Base-by-base conservation (phyloP, 2,329 filamentous ascomycete genomes). In the Calonectria crousiana region DNA sequence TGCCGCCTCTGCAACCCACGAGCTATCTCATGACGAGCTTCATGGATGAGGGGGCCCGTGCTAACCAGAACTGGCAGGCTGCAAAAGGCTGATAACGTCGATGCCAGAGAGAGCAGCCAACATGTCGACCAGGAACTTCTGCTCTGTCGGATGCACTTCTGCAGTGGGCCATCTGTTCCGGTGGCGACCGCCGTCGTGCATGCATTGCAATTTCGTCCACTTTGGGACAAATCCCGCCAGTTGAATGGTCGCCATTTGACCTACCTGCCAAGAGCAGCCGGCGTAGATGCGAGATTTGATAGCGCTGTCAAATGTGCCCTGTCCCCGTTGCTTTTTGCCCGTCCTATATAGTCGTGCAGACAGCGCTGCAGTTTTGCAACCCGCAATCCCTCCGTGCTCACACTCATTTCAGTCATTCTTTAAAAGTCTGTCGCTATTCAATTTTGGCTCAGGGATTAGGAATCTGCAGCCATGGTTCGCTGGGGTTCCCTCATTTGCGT, bases 11-110 rank as follows among this genome's bases (percentile, higher is more conserved):
- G n/a, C 16, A 20, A 20, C 23, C 34, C 23, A 34, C 34, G 32
- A 60, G 32, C 26, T 41, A 62, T 62, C 56, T 62, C 36, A 62
- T 62, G 56, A 62, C 56, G 56, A 41, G 56, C n/a, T 47, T 18
- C 56, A 62, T 60, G 56, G 56, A 36, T 60, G 13, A 2, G 14
- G 11, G 16, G 56, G 14, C 56, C 34, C n/a, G n/a, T 62, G 34
- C 56, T 62, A 62, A 62, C 36, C 56, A 6, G 32, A 62, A 28
- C 56, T 41, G 56, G 56, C 56, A 62, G 56, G 56, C 56, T 62
- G 34, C 18, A 28, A 44, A 41, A 14, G n/a, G 23, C 56, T 62
- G 56, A 62, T 62, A 62, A 62, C 56, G n/a, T 26, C 56, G 36
- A 62, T 44, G 16, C n/a, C 23, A 41, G n/a, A 28, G n/a, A 10